phyloP scores from a whole-genome alignment of 2,329 filamentous ascomycete species.

The Coniochaeta ligniaria region DNA sequence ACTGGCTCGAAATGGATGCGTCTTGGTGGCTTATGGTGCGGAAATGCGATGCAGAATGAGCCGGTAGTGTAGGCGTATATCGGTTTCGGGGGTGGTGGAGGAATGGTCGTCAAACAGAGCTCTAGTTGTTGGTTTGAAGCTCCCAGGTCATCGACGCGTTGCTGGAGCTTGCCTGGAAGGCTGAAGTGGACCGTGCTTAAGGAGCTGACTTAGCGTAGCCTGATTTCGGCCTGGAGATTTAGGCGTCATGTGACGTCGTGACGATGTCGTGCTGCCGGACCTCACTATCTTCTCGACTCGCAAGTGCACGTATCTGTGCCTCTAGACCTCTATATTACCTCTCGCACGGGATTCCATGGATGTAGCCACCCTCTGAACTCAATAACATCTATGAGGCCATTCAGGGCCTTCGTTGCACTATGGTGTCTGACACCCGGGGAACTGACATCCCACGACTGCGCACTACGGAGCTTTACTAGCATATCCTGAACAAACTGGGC shows the following conservation, averaged over 20 bases:
- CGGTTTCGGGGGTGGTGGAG: background rate
- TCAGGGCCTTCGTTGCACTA: no score
- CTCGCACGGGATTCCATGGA: no score
- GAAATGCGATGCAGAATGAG: background rate
- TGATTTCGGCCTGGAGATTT: background rate
- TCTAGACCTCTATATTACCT: no score
- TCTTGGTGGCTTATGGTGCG: background rate
- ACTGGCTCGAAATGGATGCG: background rate
- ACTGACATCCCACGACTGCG: no score
- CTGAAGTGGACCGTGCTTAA: constrained; percentile 7
- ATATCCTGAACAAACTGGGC: no score
- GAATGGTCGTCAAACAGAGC: constrained; percentile 14
- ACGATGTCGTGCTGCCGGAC: background rate
- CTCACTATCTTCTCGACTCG: background rate
- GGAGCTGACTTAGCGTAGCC: background rate
- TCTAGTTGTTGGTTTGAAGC: constrained; percentile 10
- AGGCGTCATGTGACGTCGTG: background rate
- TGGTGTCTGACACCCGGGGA: no score
- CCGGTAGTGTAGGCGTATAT: background rate
- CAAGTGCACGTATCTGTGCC: no score
- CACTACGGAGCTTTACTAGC: no score
- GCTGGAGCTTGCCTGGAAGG: constrained; percentile 38
- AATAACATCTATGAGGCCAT: no score
- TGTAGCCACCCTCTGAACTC: no score
- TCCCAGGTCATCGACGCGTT: constrained; percentile 28